Percentiles rank a stretch among this genome's conserved stretches.
These are phyloP conservation scores for Amanita pseudoporphyria DNA, from an alignment of 768 basidiomycete genomes.

Conservation along the genomic window DNA sequence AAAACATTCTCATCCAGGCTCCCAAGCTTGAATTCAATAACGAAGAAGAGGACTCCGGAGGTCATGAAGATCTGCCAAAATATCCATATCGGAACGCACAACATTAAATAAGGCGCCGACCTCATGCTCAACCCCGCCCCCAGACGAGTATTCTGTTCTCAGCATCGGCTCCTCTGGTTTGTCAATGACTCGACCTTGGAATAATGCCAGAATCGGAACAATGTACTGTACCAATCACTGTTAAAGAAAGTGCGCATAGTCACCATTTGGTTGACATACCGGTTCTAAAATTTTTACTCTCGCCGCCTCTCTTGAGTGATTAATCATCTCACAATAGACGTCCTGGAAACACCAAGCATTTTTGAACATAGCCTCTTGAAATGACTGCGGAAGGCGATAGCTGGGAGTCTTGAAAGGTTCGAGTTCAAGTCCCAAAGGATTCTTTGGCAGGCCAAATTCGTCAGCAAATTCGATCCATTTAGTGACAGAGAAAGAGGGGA, in stretches of 20 bases:
- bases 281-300: constrained; percentile 6
- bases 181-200: constrained; percentile 16
- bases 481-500: constrained; percentile 11
- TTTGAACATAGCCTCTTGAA: constrained; percentile 5
- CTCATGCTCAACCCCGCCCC: no score
- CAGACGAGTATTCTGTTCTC: constrained; percentile 11
- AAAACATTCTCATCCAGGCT: constrained; percentile 3
- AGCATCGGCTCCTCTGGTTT: constrained; percentile 9
- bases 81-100: background rate
- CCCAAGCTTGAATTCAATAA: constrained; percentile 6
- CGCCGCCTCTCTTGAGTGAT: constrained; percentile 8
- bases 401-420: constrained; percentile 1
- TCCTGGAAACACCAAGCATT: constrained; percentile 10
- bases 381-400: constrained; percentile 7
- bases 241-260: background rate
- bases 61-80: constrained; percentile 8
- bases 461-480: constrained; percentile 11
- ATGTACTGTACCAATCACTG: constrained; percentile 11
- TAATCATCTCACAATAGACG: constrained; percentile 10
- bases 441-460: constrained; percentile 1
- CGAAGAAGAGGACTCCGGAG: constrained; percentile 5
- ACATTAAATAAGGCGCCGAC: constrained; percentile 4
- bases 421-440: constrained; percentile 1
- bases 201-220: constrained; percentile 14
- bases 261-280: constrained; percentile 5